phyloP scores from a whole-genome alignment of 176 grass and related monocot species.

The sorghum (Sorghum bicolor) region DNA sequence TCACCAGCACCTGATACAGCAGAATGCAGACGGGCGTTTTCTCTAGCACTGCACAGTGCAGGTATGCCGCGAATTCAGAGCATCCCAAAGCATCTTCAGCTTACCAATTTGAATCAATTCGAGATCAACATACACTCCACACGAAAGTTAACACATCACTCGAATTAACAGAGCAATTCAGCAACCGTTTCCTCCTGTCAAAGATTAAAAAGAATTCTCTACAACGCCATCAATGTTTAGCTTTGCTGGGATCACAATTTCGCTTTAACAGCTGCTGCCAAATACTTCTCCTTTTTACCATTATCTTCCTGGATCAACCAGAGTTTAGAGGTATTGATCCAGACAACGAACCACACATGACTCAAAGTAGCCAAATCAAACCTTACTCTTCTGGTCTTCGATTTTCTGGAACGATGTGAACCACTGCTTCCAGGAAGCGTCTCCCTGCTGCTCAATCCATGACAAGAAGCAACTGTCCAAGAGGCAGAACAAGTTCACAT shows the following conservation, averaged over 20 bases:
- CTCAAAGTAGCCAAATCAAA: constrained; percentile 18
- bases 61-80: background rate
- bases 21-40: background rate
- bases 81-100: background rate
- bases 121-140: background rate
- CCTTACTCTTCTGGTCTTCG: constrained; percentile 52
- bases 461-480: constrained; percentile 87
- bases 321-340: constrained; percentile 7
- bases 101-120: background rate
- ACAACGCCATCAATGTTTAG: background rate
- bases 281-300: background rate
- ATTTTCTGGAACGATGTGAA: constrained; percentile 56
- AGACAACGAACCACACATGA: background rate
- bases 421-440: constrained; percentile 85
- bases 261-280: background rate
- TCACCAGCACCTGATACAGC: background rate
- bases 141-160: background rate
- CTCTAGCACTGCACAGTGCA: background rate
- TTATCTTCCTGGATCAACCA: constrained; percentile 3
- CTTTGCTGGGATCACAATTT: background rate
- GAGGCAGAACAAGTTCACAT: constrained; percentile 91
- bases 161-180: background rate
- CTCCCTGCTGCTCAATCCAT: constrained; percentile 93
- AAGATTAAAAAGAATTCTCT: background rate
- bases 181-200: background rate